phyloP scores from a whole-genome alignment of 106 monocot genomes.

The Acorus calamus region DNA sequence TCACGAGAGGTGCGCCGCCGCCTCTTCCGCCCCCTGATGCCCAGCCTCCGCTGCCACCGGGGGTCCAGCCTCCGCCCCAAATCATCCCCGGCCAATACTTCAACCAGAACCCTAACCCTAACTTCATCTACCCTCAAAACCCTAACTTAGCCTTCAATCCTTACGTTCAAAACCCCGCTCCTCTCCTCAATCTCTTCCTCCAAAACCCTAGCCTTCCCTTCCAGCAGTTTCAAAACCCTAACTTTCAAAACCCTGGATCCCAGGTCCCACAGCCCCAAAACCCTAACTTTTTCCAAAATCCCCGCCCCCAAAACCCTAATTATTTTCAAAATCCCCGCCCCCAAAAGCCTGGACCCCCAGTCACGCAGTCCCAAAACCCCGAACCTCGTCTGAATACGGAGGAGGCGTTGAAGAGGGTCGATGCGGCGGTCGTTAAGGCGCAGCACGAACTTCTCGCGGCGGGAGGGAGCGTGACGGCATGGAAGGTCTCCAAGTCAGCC shows the following conservation, averaged over 20 bases:
- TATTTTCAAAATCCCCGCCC: neutral
- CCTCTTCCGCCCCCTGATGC: neutral
- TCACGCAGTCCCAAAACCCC: neutral
- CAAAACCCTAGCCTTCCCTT: neutral
- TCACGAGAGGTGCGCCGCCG: neutral
- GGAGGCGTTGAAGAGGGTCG: conserved; percentile 4
- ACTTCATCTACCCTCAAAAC: no score
- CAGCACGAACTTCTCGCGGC: conserved; percentile 7
- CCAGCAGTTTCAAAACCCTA: neutral
- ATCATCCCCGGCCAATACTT: no score
- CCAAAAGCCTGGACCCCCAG: neutral
- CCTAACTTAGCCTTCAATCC: no score
- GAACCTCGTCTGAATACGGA: neutral
- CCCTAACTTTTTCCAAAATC: neutral
- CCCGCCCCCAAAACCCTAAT: neutral
- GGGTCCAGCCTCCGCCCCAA: no score
- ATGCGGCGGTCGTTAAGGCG: conserved; percentile 18
- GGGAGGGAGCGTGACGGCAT: conserved; percentile 14
- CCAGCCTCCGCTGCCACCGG: no score
- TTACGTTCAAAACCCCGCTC: no score
- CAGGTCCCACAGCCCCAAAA: neutral
- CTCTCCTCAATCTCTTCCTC: neutral
- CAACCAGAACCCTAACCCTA: no score
- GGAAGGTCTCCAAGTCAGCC: conserved; percentile 18
- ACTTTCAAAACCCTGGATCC: no score